phyloP scores from a whole-genome alignment of 2,329 filamentous ascomycete species.

The Aureobasidium sp. region DNA sequence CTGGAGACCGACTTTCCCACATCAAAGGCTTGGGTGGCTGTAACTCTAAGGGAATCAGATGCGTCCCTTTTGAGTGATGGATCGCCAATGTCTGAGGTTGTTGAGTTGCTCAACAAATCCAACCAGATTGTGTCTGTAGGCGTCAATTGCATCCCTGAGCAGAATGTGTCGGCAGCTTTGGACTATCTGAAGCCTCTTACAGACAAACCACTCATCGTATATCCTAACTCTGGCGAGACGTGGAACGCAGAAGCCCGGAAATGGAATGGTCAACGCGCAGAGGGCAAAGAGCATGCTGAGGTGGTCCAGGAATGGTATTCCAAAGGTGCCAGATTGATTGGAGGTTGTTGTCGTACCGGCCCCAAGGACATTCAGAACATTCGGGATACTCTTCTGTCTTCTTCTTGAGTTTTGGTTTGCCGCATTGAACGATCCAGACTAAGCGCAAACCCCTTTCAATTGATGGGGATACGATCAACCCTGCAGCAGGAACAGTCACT shows the following conservation, averaged over 20 bases:
- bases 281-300: constrained; percentile 24
- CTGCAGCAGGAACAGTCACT: too few species aligned
- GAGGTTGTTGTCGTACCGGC: constrained; percentile 43
- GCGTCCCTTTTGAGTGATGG: constrained; percentile 36
- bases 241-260: constrained; percentile 38
- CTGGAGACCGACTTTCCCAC: constrained; percentile 33
- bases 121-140: constrained; percentile 37
- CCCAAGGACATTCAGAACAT: constrained; percentile 36
- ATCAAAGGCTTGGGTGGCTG: constrained; percentile 36
- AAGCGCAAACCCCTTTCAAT: too few species aligned
- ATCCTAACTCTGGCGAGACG: constrained; percentile 43
- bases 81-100: constrained; percentile 31
- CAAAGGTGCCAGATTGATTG: constrained; percentile 37
- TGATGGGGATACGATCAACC: too few species aligned
- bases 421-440: too few species aligned
- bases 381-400: constrained; percentile 7
- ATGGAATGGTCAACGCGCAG: constrained; percentile 25
- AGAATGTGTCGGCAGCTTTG: constrained; percentile 31
- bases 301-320: constrained; percentile 30
- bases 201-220: constrained; percentile 32
- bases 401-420: too few species aligned
- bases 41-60: constrained; percentile 32
- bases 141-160: constrained; percentile 39
- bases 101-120: constrained; percentile 25
- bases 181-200: constrained; percentile 27